phyloP scores from a whole-genome alignment of 805 yeast species.

The Lipomyces japonicus region DNA sequence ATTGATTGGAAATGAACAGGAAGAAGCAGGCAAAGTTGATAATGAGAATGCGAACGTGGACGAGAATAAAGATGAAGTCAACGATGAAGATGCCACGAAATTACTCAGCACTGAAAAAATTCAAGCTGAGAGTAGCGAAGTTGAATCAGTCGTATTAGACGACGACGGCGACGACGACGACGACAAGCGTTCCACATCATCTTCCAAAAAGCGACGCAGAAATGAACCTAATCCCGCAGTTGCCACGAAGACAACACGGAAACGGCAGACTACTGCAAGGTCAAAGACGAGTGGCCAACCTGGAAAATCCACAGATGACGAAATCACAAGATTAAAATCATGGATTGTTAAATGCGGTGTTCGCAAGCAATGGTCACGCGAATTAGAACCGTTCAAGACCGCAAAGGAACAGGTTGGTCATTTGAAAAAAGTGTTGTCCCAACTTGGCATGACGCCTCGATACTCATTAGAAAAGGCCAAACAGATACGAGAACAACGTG shows the following conservation, averaged over 20 bases:
- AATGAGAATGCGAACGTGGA: conserved; percentile 3
- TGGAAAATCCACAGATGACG: conserved; percentile 20
- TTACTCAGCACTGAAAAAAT: not conserved
- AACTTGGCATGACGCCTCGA: conserved; percentile 33
- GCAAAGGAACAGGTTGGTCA: conserved; percentile 26
- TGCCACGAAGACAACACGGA: no score
- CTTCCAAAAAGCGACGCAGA: no score
- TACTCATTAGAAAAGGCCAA: conserved; percentile 33
- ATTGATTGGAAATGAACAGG: no score
- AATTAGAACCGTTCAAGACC: conserved; percentile 26
- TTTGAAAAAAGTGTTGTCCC: conserved; percentile 26
- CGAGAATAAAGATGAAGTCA: not conserved
- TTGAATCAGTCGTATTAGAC: not conserved
- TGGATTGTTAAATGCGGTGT: conserved; percentile 34
- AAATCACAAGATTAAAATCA: conserved; percentile 32
- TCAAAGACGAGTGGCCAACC: no score
- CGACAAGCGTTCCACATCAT: no score
- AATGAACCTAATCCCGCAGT: no score
- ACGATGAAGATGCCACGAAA: no score
- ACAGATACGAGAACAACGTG: conserved; percentile 31
- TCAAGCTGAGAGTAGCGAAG: not conserved
- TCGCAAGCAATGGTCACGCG: conserved; percentile 31
- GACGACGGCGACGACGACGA: no score
- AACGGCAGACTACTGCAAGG: no score
- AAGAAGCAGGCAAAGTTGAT: not conserved